Percentiles rank a stretch among this genome's conserved stretches.
phyloP scores from a whole-genome alignment of 306 rosid genomes.

The Cucumis sativus region DNA sequence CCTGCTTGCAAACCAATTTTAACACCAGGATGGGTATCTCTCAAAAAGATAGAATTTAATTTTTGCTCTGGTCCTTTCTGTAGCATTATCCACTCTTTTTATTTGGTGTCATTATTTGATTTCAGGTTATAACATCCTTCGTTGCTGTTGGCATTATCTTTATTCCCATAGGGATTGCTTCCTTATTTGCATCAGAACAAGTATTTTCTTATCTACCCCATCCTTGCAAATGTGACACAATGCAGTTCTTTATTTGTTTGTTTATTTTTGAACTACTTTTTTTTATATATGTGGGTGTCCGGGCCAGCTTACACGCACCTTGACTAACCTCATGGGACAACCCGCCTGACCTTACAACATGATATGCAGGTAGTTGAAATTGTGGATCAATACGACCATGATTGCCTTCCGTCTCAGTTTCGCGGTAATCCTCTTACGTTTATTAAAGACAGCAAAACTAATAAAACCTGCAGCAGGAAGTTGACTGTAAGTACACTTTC shows the following conservation, averaged over 20 bases:
- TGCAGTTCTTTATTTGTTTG: neutral
- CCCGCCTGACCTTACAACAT: neutral
- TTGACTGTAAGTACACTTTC: slow-evolving; percentile 41
- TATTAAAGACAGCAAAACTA: slow-evolving; percentile 30
- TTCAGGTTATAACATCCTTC: slow-evolving; percentile 57
- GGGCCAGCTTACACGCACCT: too few relatives aligned
- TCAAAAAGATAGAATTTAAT: neutral
- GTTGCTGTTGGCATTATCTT: slow-evolving; percentile 45
- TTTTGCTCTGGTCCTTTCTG: neutral
- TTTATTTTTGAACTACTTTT: neutral
- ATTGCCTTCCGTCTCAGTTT: slow-evolving; percentile 34
- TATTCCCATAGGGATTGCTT: slow-evolving; percentile 60
- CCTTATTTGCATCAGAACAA: slow-evolving; percentile 56
- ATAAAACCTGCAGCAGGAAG: slow-evolving; percentile 49
- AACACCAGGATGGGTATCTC: slow-evolving; percentile 72
- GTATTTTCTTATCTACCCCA: slow-evolving; percentile 24
- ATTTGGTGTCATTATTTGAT: neutral
- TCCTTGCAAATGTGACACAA: neutral
- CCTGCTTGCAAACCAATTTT: slow-evolving; percentile 90
- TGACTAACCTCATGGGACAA: too few relatives aligned
- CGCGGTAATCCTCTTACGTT: slow-evolving; percentile 16
- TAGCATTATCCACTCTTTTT: neutral
- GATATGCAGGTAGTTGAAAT: slow-evolving; percentile 57
- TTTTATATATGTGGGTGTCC: too few relatives aligned
- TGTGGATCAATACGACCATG: slow-evolving; percentile 37